Conservation (phyloP, 768 basidiomycete species). For the Mycena galopus region DNA sequence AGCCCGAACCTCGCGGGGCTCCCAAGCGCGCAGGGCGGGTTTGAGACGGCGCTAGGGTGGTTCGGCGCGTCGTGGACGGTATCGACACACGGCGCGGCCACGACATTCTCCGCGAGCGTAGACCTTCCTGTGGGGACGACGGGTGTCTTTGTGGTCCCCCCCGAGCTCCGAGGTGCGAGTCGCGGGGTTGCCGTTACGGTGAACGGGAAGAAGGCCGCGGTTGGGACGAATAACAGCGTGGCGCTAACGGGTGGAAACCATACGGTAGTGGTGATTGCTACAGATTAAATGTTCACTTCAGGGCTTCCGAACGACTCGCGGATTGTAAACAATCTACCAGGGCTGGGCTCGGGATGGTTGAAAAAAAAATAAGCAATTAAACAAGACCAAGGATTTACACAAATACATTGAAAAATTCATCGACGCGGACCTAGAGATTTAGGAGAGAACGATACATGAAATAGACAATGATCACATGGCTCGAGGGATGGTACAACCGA, state of each 20-base stretch:
- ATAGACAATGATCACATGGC: too few species aligned
- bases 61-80: constrained; percentile 62
- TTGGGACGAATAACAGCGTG: background rate
- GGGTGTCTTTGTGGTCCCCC: constrained; percentile 47
- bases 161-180: constrained; percentile 12
- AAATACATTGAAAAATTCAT: too few species aligned
- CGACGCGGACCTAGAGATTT: too few species aligned
- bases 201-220: constrained; percentile 31
- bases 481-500: too few species aligned
- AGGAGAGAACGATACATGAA: too few species aligned
- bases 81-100: constrained; percentile 12
- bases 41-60: constrained; percentile 65
- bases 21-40: constrained; percentile 61
- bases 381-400: too few species aligned
- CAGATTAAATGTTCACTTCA: background rate
- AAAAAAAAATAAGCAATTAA: too few species aligned
- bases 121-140: constrained; percentile 47
- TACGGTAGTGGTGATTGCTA: background rate
- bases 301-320: too few species aligned
- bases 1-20: constrained; percentile 60
- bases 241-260: constrained; percentile 15
- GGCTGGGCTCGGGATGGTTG: too few species aligned
- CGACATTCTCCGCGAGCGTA: constrained; percentile 40
- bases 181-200: constrained; percentile 26
- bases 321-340: too few species aligned